Evolutionary conservation across 1,284 basidiomycete species (phyloP).

Genomic region (Omphalotus olearius): DNA sequence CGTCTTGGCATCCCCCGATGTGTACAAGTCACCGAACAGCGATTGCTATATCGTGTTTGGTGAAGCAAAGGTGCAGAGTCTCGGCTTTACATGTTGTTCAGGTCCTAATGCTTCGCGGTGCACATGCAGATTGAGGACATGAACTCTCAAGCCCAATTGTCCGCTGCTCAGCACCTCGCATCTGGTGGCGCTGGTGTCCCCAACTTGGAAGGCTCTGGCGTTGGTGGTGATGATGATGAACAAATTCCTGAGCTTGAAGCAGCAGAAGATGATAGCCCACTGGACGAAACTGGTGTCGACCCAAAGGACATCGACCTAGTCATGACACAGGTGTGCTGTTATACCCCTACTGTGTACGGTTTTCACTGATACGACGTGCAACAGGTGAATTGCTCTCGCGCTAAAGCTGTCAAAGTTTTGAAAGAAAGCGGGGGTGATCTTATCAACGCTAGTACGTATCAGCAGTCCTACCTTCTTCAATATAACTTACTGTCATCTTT

Average conservation of each 20-base stretch:
- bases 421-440: conserved; percentile 89
- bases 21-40: conserved; percentile 96
- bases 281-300: conserved; percentile 83
- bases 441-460: conserved; percentile 87
- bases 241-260: conserved; percentile 82
- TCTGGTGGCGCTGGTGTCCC: conserved; percentile 46
- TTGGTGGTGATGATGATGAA: conserved; percentile 56
- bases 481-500: conserved; percentile 13
- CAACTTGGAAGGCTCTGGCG: conserved; percentile 48
- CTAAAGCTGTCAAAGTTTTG: conserved; percentile 84
- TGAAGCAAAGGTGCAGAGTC: conserved; percentile 77
- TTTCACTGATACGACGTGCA: conserved; percentile 2
- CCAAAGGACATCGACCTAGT: conserved; percentile 95
- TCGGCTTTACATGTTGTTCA: no score
- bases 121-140: conserved; percentile 82
- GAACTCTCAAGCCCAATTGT: conserved; percentile 79
- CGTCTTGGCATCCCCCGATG: conserved; percentile 91
- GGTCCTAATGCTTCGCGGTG: not conserved
- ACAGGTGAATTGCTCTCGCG: conserved; percentile 68
- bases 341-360: not conserved
- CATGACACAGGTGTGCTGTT: conserved; percentile 70
- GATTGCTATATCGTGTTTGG: conserved; percentile 99
- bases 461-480: conserved; percentile 1
- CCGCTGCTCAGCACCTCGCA: conserved; percentile 82
- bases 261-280: conserved; percentile 70